Percentiles rank a stretch among this genome's conserved stretches.
These are phyloP conservation scores for Glycyrrhiza uralensis DNA, from an alignment of 306 rosid genomes.

Conservation along the genomic window DNA sequence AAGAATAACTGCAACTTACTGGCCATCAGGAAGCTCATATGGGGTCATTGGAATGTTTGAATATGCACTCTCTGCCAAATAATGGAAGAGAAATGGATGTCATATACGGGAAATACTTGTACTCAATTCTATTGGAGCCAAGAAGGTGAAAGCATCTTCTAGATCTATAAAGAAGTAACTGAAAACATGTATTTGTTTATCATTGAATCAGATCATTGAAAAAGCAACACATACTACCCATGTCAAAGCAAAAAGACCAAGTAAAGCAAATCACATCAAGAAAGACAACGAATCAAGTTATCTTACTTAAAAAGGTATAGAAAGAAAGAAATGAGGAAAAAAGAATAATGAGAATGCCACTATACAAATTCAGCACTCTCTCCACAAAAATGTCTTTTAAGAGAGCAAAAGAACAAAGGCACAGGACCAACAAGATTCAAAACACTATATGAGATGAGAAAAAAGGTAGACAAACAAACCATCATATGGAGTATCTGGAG, in stretches of 20 bases:
- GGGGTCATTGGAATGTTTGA: slow-evolving; percentile 97
- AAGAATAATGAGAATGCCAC: background rate
- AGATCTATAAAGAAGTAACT: slow-evolving; percentile 15
- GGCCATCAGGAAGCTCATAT: slow-evolving; percentile 99
- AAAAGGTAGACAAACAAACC: slow-evolving; percentile 53
- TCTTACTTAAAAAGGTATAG: background rate
- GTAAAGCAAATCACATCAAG: background rate
- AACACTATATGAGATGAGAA: slow-evolving; percentile 19
- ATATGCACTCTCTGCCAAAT: slow-evolving; percentile 73
- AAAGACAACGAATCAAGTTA: background rate
- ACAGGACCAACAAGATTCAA: background rate
- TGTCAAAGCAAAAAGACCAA: background rate
- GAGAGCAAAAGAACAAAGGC: slow-evolving; percentile 16
- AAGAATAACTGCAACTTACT: slow-evolving; percentile 61
- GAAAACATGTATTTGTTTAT: slow-evolving; percentile 2
- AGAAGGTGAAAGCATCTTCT: slow-evolving; percentile 21
- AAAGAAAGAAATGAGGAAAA: background rate
- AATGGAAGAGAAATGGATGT: slow-evolving; percentile 6
- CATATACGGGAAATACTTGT: slow-evolving; percentile 4
- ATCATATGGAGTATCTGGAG: slow-evolving; percentile 98
- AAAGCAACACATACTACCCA: slow-evolving; percentile 4
- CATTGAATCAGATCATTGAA: slow-evolving; percentile 6
- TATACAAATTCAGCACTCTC: background rate
- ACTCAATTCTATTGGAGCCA: slow-evolving; percentile 10
- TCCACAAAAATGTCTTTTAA: background rate